Base-by-base conservation (phyloP, 257 asterid genomes). In the Solanum dulcamara region DNA sequence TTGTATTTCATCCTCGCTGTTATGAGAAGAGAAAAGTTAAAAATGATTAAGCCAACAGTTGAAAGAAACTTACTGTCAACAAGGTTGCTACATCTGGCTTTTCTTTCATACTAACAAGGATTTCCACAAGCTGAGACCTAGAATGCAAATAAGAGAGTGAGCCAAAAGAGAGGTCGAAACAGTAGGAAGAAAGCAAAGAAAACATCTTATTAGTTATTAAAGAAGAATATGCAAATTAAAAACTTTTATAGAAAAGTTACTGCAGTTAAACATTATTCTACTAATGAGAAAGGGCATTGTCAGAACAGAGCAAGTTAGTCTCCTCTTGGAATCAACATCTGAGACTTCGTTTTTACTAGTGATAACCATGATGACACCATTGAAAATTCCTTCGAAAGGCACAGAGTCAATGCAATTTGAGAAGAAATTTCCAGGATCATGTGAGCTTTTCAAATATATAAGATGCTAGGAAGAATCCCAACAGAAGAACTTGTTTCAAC, bases 31-130 rank as follows among this genome's bases (percentile, higher is more conserved):
- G 81, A 44, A 7, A 42, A 75, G 59, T 14, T 75, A 38, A 44
- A 44, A 75, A 42, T 48, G 33, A 24, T 74, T 40, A 74, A 75
- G 59, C 62, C 83, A 9, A 28, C 40, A 77, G 55, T 28, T 46
- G 83, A 46, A 30, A 77, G 70, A 81, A 33, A 83, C 90, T 89
- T 88, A 96, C 99, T 92, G 88, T 50, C 89, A 96, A 91, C 84
- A 96, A 81, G 68, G 98, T 91, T 55, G 96, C 97, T 86, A 96
- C 99, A 88, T 96, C 99, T 57, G 99, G 99, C 89, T 95, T 96
- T 87, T 96, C 99, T 89, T 91, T 96, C 85, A 95, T 93, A 92
- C 91, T 94, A 88, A 90, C 94, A 90, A 96, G 96, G 90, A 96
- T 94, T 87, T 96, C 97, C 89, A 89, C 92, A 24, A 96, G 93